Percentiles rank a stretch among this genome's conserved stretches.
Conservation (phyloP, 495 filamentous ascomycete genomes). For the Margaritispora aquatica region DNA sequence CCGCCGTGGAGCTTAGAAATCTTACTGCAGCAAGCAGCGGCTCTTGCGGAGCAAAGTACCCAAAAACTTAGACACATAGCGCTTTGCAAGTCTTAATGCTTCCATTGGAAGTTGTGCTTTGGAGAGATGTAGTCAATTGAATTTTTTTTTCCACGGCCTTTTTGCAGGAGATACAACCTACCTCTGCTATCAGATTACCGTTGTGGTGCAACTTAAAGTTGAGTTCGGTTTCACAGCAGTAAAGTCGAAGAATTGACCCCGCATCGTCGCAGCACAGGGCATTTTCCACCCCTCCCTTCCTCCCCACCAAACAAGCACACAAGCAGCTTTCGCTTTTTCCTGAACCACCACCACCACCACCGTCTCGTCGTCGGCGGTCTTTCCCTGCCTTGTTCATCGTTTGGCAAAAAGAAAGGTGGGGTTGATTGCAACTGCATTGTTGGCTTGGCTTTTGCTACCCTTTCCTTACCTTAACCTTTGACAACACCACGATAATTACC, state of each 20-base stretch:
- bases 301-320: too few relatives aligned
- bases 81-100: too few relatives aligned
- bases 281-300: background rate
- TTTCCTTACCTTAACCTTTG: background rate
- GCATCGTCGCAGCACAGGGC: background rate
- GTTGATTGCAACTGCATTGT: background rate
- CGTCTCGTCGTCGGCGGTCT: too few relatives aligned
- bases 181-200: too few relatives aligned
- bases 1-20: constrained; percentile 14
- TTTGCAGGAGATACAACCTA: too few relatives aligned
- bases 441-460: too few relatives aligned
- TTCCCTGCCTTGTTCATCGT: too few relatives aligned
- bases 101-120: too few relatives aligned
- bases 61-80: too few relatives aligned
- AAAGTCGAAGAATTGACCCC: background rate
- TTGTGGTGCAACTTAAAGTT: background rate
- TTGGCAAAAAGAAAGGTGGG: background rate
- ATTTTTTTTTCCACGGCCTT: background rate
- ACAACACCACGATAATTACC: too few relatives aligned
- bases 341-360: background rate
- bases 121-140: background rate
- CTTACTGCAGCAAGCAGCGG: constrained; percentile 7
- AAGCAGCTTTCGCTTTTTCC: background rate
- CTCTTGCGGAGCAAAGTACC: too few relatives aligned
- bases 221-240: background rate